Percentiles rank a stretch among this genome's conserved stretches.
Evolutionary conservation across 352 stramenopile genomes (phyloP).

Genomic region (Phytophthora quininea): DNA sequence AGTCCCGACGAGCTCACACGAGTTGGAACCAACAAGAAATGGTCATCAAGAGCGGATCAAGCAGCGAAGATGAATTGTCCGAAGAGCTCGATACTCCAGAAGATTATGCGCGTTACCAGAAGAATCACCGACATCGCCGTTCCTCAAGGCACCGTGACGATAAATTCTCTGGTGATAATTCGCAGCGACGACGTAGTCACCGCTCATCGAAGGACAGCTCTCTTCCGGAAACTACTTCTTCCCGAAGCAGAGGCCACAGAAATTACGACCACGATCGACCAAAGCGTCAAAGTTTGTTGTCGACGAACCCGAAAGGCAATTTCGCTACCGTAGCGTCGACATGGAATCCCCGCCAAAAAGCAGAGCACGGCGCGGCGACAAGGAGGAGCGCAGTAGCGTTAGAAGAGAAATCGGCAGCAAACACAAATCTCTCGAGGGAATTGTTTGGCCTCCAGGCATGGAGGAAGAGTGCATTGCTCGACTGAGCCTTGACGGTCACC

Average conservation of each 20-base stretch:
- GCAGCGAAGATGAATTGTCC: constrained; percentile 14
- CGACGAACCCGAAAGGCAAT: neutral
- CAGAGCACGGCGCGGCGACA: constrained; percentile 3
- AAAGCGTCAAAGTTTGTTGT: neutral
- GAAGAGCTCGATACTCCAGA: neutral
- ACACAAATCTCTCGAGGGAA: constrained; percentile 12
- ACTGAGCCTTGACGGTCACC: constrained; percentile 26
- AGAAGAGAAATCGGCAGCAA: neutral
- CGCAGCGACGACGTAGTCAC: neutral
- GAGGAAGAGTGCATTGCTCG: constrained; percentile 37
- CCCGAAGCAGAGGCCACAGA: neutral
- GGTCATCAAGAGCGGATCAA: constrained; percentile 12
- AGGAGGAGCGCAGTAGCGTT: neutral
- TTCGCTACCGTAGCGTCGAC: neutral
- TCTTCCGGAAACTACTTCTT: neutral
- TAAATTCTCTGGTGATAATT: neutral
- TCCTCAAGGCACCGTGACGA: neutral
- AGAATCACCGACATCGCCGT: neutral
- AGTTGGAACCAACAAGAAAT: constrained; percentile 19
- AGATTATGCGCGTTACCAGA: neutral
- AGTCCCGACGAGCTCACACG: constrained; percentile 1
- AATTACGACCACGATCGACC: neutral
- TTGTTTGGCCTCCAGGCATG: constrained; percentile 67
- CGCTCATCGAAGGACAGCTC: neutral
- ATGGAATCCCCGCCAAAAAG: constrained; percentile 8